A percentile compares a stretch with the other conserved stretches of the same genome.
These are phyloP conservation scores for Nymphaea thermarum DNA, from an alignment of 164 flowering plant genomes.

Conservation along the genomic window DNA sequence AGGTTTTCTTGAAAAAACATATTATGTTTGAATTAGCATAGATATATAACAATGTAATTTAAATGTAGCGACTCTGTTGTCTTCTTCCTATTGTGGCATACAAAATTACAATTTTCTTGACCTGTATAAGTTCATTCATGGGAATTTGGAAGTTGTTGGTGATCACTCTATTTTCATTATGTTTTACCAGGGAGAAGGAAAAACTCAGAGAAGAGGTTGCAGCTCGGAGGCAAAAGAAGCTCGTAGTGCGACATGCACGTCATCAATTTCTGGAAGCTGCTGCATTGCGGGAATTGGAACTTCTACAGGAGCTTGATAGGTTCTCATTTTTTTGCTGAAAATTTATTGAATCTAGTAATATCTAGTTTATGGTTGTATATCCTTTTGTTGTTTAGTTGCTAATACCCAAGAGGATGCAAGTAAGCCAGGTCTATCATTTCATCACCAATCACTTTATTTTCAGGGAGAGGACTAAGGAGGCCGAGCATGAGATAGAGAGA, in stretches of 20 bases:
- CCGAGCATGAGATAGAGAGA: constrained; percentile 75
- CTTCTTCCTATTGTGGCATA: no score
- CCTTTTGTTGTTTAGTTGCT: background rate
- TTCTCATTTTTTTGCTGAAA: constrained; percentile 6
- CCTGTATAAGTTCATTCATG: no score
- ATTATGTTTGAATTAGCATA: no score
- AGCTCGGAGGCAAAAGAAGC: constrained; percentile 63
- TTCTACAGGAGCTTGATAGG: constrained; percentile 80
- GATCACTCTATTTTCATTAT: background rate
- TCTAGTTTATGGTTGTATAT: background rate
- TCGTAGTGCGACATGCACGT: constrained; percentile 45
- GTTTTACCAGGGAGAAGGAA: constrained; percentile 48
- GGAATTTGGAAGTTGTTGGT: background rate
- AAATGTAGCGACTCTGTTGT: no score
- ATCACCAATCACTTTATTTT: background rate
- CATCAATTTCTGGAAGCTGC: constrained; percentile 70
- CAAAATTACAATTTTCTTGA: no score
- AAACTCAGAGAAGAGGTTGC: constrained; percentile 62
- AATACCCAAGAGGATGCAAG: background rate
- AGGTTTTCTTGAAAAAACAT: no score
- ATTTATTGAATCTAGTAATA: background rate
- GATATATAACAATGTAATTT: no score
- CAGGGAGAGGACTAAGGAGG: constrained; percentile 63
- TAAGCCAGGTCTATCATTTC: background rate
- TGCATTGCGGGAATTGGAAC: constrained; percentile 64